A percentile compares a stretch with the other conserved stretches of the same genome.
phyloP scores from a whole-genome alignment of 306 rosid genomes.

The Astragalus glycyphyllos region DNA sequence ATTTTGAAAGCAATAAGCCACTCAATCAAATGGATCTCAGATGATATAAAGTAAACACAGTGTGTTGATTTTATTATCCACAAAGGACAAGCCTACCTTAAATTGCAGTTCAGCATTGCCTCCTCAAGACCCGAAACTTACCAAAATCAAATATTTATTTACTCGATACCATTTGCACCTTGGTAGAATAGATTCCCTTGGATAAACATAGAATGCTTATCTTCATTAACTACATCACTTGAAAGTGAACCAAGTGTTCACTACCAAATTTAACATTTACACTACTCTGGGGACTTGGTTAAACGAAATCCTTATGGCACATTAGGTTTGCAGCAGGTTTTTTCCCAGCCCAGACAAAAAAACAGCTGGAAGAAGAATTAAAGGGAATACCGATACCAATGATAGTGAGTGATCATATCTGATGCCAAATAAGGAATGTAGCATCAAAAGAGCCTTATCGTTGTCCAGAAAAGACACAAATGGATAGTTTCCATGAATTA shows the following conservation, averaged over 20 bases:
- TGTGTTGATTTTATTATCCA: slow-evolving; percentile 53
- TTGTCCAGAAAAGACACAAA: neutral
- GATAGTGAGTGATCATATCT: slow-evolving; percentile 12
- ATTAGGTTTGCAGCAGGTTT: slow-evolving; percentile 27
- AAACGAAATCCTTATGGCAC: neutral
- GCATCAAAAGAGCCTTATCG: slow-evolving; percentile 3
- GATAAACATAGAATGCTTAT: slow-evolving; percentile 28
- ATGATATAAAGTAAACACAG: slow-evolving; percentile 46
- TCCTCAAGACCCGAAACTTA: slow-evolving; percentile 61
- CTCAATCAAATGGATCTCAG: slow-evolving; percentile 75
- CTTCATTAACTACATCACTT: slow-evolving; percentile 28
- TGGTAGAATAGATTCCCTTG: slow-evolving; percentile 38
- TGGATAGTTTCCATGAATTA: slow-evolving; percentile 12
- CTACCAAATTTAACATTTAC: slow-evolving; percentile 20
- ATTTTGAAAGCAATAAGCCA: slow-evolving; percentile 80
- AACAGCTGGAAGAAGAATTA: too few species aligned
- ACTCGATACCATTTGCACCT: slow-evolving; percentile 41
- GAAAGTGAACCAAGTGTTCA: slow-evolving; percentile 21
- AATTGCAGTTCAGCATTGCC: slow-evolving; percentile 48
- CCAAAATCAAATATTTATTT: slow-evolving; percentile 44
- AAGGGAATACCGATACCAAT: neutral
- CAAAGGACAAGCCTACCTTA: slow-evolving; percentile 79
- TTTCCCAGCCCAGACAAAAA: too few species aligned
- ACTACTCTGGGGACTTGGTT: slow-evolving; percentile 34
- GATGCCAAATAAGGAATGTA: neutral